Percentiles rank a stretch among this genome's conserved stretches.
These are phyloP conservation scores for Piloderma croceum DNA, from an alignment of 768 basidiomycete genomes.

Conservation along the genomic window DNA sequence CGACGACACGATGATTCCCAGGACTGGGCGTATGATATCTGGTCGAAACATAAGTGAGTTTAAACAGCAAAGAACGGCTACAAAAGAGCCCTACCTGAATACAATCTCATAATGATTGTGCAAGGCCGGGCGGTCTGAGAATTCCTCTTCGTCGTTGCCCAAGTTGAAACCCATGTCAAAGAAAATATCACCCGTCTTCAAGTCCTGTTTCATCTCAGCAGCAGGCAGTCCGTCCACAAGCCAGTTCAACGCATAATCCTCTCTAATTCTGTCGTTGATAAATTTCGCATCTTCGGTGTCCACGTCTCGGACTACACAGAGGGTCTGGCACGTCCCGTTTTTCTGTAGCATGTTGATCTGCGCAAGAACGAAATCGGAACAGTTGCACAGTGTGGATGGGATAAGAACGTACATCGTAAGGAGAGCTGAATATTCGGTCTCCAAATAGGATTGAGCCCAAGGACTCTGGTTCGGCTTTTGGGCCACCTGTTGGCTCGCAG, in stretches of 20 bases:
- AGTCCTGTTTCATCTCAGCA: slow-evolving; percentile 85
- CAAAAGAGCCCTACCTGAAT: slow-evolving; percentile 44
- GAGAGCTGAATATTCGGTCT: slow-evolving; percentile 88
- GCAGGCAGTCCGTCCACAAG: slow-evolving; percentile 91
- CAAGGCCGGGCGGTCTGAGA: slow-evolving; percentile 57
- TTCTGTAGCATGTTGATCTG: slow-evolving; percentile 81
- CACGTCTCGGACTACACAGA: slow-evolving; percentile 58
- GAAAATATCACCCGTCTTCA: slow-evolving; percentile 76
- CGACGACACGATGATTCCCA: slow-evolving; percentile 80
- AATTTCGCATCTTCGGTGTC: slow-evolving; percentile 74
- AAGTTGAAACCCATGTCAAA: slow-evolving; percentile 94
- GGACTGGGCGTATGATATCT: slow-evolving; percentile 78
- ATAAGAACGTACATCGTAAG: slow-evolving; percentile 62
- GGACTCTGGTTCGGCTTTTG: slow-evolving; percentile 72
- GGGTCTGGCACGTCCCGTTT: slow-evolving; percentile 65
- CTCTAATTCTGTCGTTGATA: slow-evolving; percentile 85
- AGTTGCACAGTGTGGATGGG: not conserved
- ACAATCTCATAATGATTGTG: slow-evolving; percentile 94
- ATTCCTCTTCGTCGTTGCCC: slow-evolving; percentile 64
- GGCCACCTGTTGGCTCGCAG: slow-evolving; percentile 73
- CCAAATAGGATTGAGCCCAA: slow-evolving; percentile 95
- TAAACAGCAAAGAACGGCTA: not conserved
- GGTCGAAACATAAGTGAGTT: no score
- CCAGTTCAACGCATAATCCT: slow-evolving; percentile 94
- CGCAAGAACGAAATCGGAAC: not conserved